Evolutionary conservation across 2,329 filamentous ascomycete species (phyloP).

Genomic region (Periconia sp.): DNA sequence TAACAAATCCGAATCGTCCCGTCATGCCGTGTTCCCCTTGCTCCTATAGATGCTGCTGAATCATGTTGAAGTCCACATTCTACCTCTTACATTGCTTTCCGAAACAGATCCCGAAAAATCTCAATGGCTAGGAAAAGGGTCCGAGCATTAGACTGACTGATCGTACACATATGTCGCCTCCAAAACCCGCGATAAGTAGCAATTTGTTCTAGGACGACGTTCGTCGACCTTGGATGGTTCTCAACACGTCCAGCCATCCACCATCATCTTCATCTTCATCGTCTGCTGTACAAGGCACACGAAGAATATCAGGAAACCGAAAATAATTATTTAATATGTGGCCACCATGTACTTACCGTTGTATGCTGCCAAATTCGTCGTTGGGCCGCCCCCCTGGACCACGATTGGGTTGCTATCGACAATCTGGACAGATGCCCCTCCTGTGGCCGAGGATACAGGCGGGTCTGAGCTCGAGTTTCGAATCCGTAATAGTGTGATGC

Average conservation of each 20-base stretch:
- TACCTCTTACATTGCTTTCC: not conserved
- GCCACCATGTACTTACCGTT: conserved; percentile 43
- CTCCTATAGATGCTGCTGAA: not conserved
- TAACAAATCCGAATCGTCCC: too few species aligned
- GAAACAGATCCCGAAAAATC: not conserved
- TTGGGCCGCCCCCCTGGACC: conserved; percentile 31
- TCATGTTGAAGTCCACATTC: not conserved
- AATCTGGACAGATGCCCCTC: conserved; percentile 36
- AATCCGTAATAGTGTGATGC: conserved; percentile 45
- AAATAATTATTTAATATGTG: conserved; percentile 30
- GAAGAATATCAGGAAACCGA: conserved; percentile 35
- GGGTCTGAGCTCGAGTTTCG: conserved; percentile 32
- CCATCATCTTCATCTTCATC: conserved; percentile 33
- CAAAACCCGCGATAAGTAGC: too few species aligned
- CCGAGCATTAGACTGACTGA: too few species aligned
- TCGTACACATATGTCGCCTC: too few species aligned
- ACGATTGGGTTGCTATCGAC: conserved; percentile 44
- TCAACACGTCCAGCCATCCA: conserved; percentile 37
- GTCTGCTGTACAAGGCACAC: conserved; percentile 29
- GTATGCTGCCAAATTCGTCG: too few species aligned
- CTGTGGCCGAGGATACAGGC: conserved; percentile 28
- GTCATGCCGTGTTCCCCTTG: not conserved
- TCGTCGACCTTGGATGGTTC: conserved; percentile 31
- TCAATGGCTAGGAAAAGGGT: too few species aligned
- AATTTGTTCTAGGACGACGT: conserved; percentile 22